Evolutionary conservation across 202 grass and related monocot genomes (phyloP), one percentile per base, ranked within the genome.

Genomic region (Schoenoplectus tabernaemontani): DNA sequence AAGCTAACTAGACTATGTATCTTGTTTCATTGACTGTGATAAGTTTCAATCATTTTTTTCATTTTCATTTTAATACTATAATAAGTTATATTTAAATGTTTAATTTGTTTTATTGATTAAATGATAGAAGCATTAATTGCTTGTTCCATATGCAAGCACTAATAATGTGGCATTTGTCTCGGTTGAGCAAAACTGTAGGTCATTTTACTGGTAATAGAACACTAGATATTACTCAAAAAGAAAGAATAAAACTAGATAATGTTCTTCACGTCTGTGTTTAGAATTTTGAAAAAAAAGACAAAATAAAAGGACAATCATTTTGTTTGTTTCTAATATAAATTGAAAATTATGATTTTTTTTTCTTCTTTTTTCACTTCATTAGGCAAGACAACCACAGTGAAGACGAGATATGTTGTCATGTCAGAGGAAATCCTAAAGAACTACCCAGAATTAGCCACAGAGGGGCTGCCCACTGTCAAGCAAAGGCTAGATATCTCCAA

Each of bases 311-410:
- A 37, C 26, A 64, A 5, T 17, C 4, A 37, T 34, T 0, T 32
- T 42, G 20, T 41, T 41, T 22, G 1, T 41, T 43, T 3, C 0
- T 42, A 9, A 42, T 43, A 23, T 23, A 37, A 68, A 68, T 44
- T 76, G 23, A 9, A 53, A 76, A n/a, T 15, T 3, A 39, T 24
- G 42, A 59, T 78, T 47, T 22, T 48, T 54, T 38, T 38, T 9
- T 6, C 56, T 78, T 13, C 13, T 69, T 85, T 9, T 50, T 47
- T 17, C 42, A 36, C 24, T 57, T 2, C 17, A 50, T 66, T 68
- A 97, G 93, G 93, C 83, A 91, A 93, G 82, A 97, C 87, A 44
- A 93, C 93, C 10, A 91, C 87, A 20, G 93, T 93, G 48, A 93
- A 88, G 59, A 97, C 93, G 1, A 69, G 93, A 42, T 97, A 97